Evolutionary conservation across 306 rosid genomes (phyloP).

Genomic region (Astragalus glycyphyllos): DNA sequence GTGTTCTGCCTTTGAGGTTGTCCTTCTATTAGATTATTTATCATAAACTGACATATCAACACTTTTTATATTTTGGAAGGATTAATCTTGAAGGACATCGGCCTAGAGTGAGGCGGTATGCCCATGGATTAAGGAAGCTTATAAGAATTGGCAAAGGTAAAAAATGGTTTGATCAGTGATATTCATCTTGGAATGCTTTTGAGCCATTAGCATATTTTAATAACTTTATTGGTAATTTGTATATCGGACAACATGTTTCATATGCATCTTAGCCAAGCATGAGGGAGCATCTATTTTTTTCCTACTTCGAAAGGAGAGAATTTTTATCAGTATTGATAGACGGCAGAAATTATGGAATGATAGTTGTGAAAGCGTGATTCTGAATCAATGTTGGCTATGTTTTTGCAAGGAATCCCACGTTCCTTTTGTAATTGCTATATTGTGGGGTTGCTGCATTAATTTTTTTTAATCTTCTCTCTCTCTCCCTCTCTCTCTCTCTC

Average conservation of each 20-base stretch:
- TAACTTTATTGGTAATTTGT: conserved; percentile 37
- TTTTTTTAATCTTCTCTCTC: not conserved
- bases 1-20: conserved; percentile 33
- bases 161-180: conserved; percentile 25
- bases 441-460: conserved; percentile 14
- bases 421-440: conserved; percentile 34
- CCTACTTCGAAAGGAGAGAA: conserved; percentile 30
- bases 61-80: conserved; percentile 61
- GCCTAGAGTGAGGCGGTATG: conserved; percentile 91
- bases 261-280: conserved; percentile 28
- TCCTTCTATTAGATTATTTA: conserved; percentile 33
- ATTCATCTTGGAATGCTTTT: conserved; percentile 28
- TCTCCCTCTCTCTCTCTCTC: not conserved
- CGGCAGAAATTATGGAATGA: conserved; percentile 4
- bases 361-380: conserved; percentile 30
- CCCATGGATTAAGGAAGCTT: conserved; percentile 78
- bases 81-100: conserved; percentile 91
- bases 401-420: conserved; percentile 35
- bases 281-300: conserved; percentile 24
- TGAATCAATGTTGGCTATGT: not conserved
- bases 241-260: conserved; percentile 10
- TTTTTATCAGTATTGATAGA: not conserved
- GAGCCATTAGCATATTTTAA: conserved; percentile 21
- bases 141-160: conserved; percentile 94
- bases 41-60: conserved; percentile 38